Evolutionary conservation across 345 rosid genomes (phyloP), one percentile per base, ranked within the genome.

Genomic region (Salix dunnii): DNA sequence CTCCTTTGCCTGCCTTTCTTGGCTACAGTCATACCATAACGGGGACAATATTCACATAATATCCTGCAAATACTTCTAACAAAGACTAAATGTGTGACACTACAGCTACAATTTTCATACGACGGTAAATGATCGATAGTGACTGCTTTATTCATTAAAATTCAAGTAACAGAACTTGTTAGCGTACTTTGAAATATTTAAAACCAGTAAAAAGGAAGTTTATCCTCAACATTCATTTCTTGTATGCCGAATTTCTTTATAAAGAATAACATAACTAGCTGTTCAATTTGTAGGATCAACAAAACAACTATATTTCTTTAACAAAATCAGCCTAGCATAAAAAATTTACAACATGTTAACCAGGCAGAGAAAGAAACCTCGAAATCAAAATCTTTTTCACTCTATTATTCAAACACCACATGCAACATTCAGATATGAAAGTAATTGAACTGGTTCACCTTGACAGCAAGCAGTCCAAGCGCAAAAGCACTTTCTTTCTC

Each of bases 401-500:
- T 53, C 65, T n/a, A 55, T 5, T 40, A 80, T 42, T 55, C 21
- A 81, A 25, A 64, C n/a, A 55, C 38, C 65, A 64, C 17, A 55
- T 61, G 40, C 67, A 71, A 30, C 43, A 68, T 35, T 67, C 20
- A 6, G 14, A 68, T 30, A 76, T 62, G 11, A n/a, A 74, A 49
- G 31, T 76, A 49, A 61, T 38, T n/a, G 30, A 55, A 1, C 70
- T 55, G 69, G 72, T 67, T 30, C 40, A 90, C 99, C 99, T 96
- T 96, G 35, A 96, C 91, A 7, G 99, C 98, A 33, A 96, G 98
- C 75, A 94, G 92, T 33, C 99, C 99, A 51, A 96, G 87, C 8
- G 98, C 98, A 72, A 92, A 94, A 20, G 99, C 99, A 77, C 99
- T 90, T 82, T 95, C 97, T 84, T 96, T 96, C 92, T 96, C 99